Evolutionary conservation across 2,329 filamentous ascomycete species (phyloP), one percentile per base, ranked within the genome.

Genomic region (Apiospora saccharicola): DNA sequence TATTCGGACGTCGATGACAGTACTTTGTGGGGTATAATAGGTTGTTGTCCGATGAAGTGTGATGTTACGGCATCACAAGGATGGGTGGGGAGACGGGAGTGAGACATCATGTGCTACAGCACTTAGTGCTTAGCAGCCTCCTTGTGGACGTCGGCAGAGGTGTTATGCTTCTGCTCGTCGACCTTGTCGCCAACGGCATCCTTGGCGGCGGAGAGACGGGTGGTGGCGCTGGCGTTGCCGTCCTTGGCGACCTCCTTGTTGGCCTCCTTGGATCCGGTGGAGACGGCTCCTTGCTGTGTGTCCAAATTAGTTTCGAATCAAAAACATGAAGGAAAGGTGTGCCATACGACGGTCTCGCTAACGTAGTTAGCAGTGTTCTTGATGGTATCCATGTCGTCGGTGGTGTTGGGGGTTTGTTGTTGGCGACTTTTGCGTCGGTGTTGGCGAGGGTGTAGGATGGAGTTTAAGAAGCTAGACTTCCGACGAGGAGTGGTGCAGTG

Each of bases 231-330:
- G 74, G 85, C 86, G 79, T 90, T 83, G 81, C 77, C 81, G 80
- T 90, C 89, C 87, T 92, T 92, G 82, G 90, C 91, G 76, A 90
- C 86, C 76, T 87, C 80, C 89, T 93, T 92, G 89, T 93, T 92
- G 85, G 85, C 85, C 85, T 92, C 90, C 89, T 93, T 92, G 84
- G 86, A 89, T 74, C 88, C 84, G 76, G 87, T 86, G 74, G 85
- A 84, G 75, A 85, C 80, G 74, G 85, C 85, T 81, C 75, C 76
- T 41, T 41, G 37, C 37, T 77, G 37, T 43, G 24, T 41, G 37
- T 41, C 37, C 37, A 41, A 41, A 41, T 41, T 41, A 41, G 37
- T 41, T 7, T 41, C 37, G 10, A 41, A 41, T 41, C 5, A 41
- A 41, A 8, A 41, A 41, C 37, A 10, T 7, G 37, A 41, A 41